phyloP scores from a whole-genome alignment of 2,329 filamentous ascomycete species.

The Fusarium anguioides region DNA sequence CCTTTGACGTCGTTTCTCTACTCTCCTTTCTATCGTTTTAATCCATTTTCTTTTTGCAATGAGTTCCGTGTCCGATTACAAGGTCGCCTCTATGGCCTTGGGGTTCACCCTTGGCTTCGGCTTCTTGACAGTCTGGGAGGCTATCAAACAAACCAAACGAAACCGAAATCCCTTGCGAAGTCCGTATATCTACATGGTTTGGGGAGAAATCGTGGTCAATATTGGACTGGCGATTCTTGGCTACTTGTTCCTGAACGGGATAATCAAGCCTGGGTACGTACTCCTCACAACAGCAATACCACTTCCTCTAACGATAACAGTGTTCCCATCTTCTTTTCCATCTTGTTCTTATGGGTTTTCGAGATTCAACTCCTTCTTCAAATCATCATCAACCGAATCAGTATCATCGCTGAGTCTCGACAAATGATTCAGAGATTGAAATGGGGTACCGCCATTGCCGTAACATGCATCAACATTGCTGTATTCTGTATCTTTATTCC shows the following conservation, averaged over 20 bases:
- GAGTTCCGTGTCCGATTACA: not conserved
- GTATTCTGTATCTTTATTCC: conserved; percentile 67
- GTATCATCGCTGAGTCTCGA: conserved; percentile 58
- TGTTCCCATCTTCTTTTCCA: conserved; percentile 50
- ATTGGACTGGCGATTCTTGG: conserved; percentile 52
- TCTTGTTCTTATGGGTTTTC: conserved; percentile 55
- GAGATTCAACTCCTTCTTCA: conserved; percentile 63
- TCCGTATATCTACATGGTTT: conserved; percentile 58
- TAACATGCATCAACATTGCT: conserved; percentile 63
- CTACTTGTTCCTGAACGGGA: conserved; percentile 53
- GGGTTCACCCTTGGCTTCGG: conserved; percentile 55
- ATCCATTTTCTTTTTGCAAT: too few relatives aligned
- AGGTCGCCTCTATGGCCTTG: conserved; percentile 46
- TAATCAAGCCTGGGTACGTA: conserved; percentile 47
- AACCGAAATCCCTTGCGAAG: conserved; percentile 50
- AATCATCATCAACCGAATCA: conserved; percentile 66
- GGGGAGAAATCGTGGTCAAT: conserved; percentile 56
- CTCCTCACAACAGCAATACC: too few relatives aligned
- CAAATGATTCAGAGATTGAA: conserved; percentile 55
- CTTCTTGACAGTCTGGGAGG: conserved; percentile 53
- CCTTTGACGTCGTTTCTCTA: too few relatives aligned
- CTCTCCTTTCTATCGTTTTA: too few relatives aligned
- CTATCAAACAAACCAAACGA: conserved; percentile 54
- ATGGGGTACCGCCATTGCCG: conserved; percentile 58
- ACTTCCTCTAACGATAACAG: conserved; percentile 20